Evolutionary conservation across 257 asterid genomes (phyloP).

Genomic region (Thymus mandschuricus): DNA sequence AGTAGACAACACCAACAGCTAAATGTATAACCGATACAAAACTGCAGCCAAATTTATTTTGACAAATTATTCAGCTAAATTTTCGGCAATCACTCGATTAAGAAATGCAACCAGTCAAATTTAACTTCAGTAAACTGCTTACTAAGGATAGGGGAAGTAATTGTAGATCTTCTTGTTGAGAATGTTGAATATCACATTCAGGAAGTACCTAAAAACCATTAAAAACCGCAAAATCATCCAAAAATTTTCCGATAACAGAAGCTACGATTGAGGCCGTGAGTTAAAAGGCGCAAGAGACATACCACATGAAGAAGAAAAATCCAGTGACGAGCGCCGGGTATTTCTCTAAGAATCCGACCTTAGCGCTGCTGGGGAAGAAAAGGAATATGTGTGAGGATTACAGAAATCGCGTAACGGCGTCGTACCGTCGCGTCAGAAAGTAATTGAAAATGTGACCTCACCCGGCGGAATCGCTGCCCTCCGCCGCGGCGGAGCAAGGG

Average conservation of each 20-base stretch:
- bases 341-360: constrained; percentile 78
- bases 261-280: neutral
- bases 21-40: constrained; percentile 84
- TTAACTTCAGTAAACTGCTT: constrained; percentile 36
- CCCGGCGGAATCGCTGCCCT: constrained; percentile 86
- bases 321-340: constrained; percentile 84
- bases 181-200: constrained; percentile 94
- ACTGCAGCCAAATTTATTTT: constrained; percentile 38
- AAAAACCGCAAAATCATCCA: constrained; percentile 28
- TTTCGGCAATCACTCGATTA: neutral
- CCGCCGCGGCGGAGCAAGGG: constrained; percentile 78
- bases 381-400: constrained; percentile 25
- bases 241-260: neutral
- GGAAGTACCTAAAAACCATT: constrained; percentile 56
- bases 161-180: constrained; percentile 98
- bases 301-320: constrained; percentile 99
- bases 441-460: constrained; percentile 60
- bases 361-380: constrained; percentile 52
- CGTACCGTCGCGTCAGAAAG: constrained; percentile 33
- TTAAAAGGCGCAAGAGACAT: constrained; percentile 26
- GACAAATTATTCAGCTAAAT: constrained; percentile 20
- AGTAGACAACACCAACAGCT: constrained; percentile 78
- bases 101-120: neutral
- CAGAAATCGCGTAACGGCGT: constrained; percentile 13
- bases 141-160: constrained; percentile 97